phyloP scores from a whole-genome alignment of 2,329 filamentous ascomycete species.

The Nectriaceae sp. region DNA sequence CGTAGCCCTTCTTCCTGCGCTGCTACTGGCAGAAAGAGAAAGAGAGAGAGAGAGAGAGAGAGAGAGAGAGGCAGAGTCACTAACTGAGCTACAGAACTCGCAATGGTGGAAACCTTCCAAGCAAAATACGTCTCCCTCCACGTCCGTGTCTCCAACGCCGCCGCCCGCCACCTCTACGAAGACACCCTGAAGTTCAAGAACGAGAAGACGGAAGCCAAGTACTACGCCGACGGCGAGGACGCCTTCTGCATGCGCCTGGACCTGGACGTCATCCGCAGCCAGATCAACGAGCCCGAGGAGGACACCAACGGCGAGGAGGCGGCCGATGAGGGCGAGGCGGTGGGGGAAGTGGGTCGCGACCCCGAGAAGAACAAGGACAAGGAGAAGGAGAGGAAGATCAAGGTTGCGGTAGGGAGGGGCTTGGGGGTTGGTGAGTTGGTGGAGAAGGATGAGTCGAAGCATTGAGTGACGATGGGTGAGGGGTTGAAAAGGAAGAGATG shows the following conservation, averaged over 20 bases:
- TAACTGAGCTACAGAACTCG: constrained; percentile 65
- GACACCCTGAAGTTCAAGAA: constrained; percentile 88
- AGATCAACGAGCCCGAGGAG: constrained; percentile 39
- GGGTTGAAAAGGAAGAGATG: constrained; percentile 1
- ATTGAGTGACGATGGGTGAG: constrained; percentile 13
- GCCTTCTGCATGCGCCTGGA: constrained; percentile 93
- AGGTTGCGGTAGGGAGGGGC: constrained; percentile 80
- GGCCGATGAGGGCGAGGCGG: constrained; percentile 68
- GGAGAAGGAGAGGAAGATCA: constrained; percentile 65
- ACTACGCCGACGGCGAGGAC: constrained; percentile 98
- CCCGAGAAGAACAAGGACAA: constrained; percentile 37
- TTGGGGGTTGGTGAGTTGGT: constrained; percentile 79
- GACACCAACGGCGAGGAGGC: constrained; percentile 37
- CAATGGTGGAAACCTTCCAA: constrained; percentile 94
- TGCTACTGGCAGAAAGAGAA: not conserved
- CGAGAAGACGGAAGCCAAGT: constrained; percentile 83
- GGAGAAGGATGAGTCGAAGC: constrained; percentile 64
- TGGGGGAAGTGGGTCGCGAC: constrained; percentile 64
- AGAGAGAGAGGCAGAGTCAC: not conserved
- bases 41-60: too few relatives aligned
- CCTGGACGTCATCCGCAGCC: constrained; percentile 61
- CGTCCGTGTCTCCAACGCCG: constrained; percentile 90
- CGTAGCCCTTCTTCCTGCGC: constrained; percentile 37
- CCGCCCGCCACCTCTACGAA: constrained; percentile 88
- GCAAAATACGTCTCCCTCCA: constrained; percentile 94